These are phyloP conservation scores for Cystobasidium slooffiae DNA, from an alignment of 1,284 basidiomycete genomes.

Conservation along the genomic window DNA sequence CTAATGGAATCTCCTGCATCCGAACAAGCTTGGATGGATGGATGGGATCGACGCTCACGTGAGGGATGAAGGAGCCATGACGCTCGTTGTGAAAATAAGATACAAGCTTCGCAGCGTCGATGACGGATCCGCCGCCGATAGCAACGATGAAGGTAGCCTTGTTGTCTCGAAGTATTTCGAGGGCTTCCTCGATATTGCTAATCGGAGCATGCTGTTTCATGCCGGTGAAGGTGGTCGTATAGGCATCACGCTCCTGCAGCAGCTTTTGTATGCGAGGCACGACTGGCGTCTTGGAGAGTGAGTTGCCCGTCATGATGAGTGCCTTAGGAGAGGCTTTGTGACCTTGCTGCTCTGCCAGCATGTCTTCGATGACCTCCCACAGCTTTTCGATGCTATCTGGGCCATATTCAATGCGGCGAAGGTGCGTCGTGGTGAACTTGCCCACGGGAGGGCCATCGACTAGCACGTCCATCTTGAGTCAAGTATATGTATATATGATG, in stretches of 20 bases:
- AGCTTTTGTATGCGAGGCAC: constrained; percentile 66
- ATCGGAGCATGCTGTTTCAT: constrained; percentile 78
- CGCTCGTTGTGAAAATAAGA: constrained; percentile 67
- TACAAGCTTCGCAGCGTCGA: constrained; percentile 74
- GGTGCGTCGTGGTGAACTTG: constrained; percentile 28
- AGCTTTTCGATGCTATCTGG: constrained; percentile 38
- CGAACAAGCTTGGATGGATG: too few relatives aligned
- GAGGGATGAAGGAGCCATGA: constrained; percentile 60
- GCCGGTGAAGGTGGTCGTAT: constrained; percentile 71
- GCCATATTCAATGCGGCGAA: constrained; percentile 32
- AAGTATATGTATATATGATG: neutral
- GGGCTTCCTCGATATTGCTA: constrained; percentile 66
- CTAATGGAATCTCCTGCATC: too few relatives aligned
- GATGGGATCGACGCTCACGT: constrained; percentile 38
- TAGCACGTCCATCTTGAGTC: constrained; percentile 4
- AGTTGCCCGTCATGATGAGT: constrained; percentile 67
- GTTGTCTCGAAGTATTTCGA: constrained; percentile 21
- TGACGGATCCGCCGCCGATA: constrained; percentile 77
- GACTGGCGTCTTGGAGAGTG: constrained; percentile 59
- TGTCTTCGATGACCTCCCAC: constrained; percentile 19
- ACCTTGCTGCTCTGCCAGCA: constrained; percentile 4
- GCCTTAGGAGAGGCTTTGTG: constrained; percentile 11
- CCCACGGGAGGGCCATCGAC: constrained; percentile 14
- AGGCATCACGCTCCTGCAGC: constrained; percentile 63
- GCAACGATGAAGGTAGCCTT: constrained; percentile 71